Conservation (phyloP, 2,329 filamentous ascomycete species). For the Westerdykella ornata region DNA sequence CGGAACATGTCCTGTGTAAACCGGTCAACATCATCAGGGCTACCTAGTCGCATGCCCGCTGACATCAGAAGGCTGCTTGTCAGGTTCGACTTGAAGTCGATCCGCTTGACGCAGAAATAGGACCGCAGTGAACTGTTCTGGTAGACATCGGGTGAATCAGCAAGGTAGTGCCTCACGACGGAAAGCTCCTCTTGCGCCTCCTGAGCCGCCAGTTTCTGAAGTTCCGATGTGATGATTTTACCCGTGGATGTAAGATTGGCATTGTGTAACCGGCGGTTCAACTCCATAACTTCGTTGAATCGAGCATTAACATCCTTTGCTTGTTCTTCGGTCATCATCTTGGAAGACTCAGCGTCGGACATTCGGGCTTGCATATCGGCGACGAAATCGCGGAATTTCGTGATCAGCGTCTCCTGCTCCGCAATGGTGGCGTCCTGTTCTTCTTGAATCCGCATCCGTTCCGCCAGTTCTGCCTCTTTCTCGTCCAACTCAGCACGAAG, state of each 20-base stretch:
- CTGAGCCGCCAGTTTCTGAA: slow-evolving; percentile 78
- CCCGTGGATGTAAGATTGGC: slow-evolving; percentile 87
- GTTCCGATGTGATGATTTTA: slow-evolving; percentile 88
- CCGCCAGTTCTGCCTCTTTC: slow-evolving; percentile 75
- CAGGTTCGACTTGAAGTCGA: slow-evolving; percentile 70
- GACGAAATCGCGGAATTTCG: slow-evolving; percentile 82
- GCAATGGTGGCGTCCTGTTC: slow-evolving; percentile 75
- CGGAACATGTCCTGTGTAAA: slow-evolving; percentile 56
- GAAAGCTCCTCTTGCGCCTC: slow-evolving; percentile 82
- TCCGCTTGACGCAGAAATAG: slow-evolving; percentile 76
- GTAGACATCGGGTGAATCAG: slow-evolving; percentile 59
- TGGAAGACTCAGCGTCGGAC: slow-evolving; percentile 85
- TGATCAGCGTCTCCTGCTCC: slow-evolving; percentile 85
- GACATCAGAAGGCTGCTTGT: slow-evolving; percentile 11
- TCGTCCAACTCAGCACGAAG: slow-evolving; percentile 90
- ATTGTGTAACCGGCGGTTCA: slow-evolving; percentile 88
- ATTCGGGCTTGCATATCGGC: slow-evolving; percentile 77
- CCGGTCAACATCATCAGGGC: slow-evolving; percentile 68
- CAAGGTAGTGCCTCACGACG: slow-evolving; percentile 83
- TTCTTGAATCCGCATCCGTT: slow-evolving; percentile 64
- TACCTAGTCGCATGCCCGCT: slow-evolving; percentile 50
- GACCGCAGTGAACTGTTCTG: slow-evolving; percentile 85
- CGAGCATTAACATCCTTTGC: slow-evolving; percentile 83
- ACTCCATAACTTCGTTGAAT: slow-evolving; percentile 90
- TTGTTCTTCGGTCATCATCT: slow-evolving; percentile 86